phyloP scores from a whole-genome alignment of 139 green algal genomes.

The Astrephomene gubernaculifera region DNA sequence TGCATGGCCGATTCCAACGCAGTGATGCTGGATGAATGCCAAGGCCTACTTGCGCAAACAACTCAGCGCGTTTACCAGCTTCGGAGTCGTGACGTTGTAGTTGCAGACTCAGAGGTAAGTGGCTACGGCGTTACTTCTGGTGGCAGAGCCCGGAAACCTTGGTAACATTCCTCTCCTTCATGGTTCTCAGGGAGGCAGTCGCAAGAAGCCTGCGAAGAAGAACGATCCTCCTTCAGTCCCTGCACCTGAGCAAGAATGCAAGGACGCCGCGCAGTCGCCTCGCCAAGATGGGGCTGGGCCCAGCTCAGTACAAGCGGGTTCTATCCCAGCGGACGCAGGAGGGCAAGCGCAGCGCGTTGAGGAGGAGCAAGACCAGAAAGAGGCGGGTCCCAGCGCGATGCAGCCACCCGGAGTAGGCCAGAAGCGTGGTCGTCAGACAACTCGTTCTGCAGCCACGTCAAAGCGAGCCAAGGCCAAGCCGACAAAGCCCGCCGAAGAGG shows the following conservation, averaged over 20 bases:
- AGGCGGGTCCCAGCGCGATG: slow-evolving; percentile 6
- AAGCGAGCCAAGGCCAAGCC: slow-evolving; percentile 22
- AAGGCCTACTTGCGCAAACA: background rate
- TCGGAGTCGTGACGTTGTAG: background rate
- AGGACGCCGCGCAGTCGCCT: background rate
- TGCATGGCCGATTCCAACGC: background rate
- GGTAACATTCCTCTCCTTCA: background rate
- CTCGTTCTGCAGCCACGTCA: background rate
- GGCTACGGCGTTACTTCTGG: too few relatives aligned
- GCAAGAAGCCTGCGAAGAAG: slow-evolving; percentile 4
- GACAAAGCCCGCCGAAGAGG: background rate
- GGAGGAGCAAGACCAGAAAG: background rate
- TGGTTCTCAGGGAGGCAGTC: background rate
- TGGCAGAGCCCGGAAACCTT: background rate
- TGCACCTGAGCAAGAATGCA: background rate
- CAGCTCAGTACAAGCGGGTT: background rate
- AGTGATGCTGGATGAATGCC: background rate
- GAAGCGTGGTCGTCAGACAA: slow-evolving; percentile 5
- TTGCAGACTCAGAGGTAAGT: background rate
- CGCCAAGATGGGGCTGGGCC: background rate
- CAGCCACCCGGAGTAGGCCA: background rate
- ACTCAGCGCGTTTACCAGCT: slow-evolving; percentile 18
- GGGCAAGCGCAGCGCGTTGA: too few relatives aligned
- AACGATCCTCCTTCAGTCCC: background rate
- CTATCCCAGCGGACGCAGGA: too few relatives aligned